phyloP scores from a whole-genome alignment of 371 early-diverging fungal species.

The Nematocida homosporus region DNA sequence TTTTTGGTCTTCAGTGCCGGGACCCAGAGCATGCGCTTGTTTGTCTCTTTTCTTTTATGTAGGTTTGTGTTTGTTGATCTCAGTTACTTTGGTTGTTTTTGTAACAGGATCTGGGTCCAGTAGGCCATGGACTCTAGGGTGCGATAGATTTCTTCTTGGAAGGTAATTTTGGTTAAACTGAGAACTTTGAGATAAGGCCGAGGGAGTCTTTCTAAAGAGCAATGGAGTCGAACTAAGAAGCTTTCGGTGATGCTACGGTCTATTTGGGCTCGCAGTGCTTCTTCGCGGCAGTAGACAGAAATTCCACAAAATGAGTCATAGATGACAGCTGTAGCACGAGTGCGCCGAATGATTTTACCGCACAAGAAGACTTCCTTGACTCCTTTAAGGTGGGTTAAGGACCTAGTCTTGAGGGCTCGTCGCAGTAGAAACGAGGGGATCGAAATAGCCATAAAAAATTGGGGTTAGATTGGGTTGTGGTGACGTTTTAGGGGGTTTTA shows the following conservation, averaged over 20 bases:
- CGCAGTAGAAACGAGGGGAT: conserved; percentile 37
- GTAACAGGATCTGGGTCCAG: conserved; percentile 48
- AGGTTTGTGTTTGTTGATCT: conserved; percentile 54
- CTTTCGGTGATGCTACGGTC: conserved; percentile 34
- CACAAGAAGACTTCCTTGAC: not conserved
- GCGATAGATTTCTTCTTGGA: conserved; percentile 42
- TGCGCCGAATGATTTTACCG: conserved; percentile 42
- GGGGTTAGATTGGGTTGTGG: too few relatives aligned
- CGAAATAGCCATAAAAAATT: too few relatives aligned
- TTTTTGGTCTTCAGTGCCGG: conserved; percentile 17
- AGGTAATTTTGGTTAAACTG: conserved; percentile 8
- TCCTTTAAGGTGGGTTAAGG: not conserved
- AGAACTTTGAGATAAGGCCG: not conserved
- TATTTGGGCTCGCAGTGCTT: conserved; percentile 8
- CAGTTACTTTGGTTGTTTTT: conserved; percentile 62
- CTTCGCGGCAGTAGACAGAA: not conserved
- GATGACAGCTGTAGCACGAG: not conserved
- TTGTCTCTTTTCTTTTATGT: conserved; percentile 29
- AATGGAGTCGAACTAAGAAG: conserved; percentile 14
- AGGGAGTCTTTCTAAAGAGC: conserved; percentile 23
- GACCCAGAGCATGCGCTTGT: conserved; percentile 20
- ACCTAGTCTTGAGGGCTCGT: not conserved
- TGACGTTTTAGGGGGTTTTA: too few relatives aligned
- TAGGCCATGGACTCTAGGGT: conserved; percentile 50
- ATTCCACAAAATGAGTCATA: conserved; percentile 50